Percentiles rank a stretch among this genome's conserved stretches.
phyloP scores from a whole-genome alignment of 257 asterid species.

The Solanum gracilifrons region DNA sequence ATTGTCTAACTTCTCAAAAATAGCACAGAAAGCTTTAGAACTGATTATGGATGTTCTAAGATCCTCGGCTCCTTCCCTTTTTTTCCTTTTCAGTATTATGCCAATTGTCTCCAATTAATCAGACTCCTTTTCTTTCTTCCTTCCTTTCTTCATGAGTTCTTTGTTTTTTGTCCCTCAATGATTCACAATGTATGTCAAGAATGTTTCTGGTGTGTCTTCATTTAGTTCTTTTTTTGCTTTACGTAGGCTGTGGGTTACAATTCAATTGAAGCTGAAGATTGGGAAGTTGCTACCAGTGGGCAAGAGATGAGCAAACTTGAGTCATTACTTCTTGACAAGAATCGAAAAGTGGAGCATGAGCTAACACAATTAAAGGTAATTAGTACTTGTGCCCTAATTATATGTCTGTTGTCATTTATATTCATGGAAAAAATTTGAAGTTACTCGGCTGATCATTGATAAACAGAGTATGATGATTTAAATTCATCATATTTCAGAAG shows the following conservation, averaged over 20 bases:
- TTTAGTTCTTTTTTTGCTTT: neutral
- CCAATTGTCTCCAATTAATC: neutral
- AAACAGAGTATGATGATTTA: neutral
- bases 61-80: neutral
- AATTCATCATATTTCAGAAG: neutral
- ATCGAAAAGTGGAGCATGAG: conserved; percentile 98
- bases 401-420: neutral
- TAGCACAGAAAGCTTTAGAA: neutral
- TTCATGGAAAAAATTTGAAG: neutral
- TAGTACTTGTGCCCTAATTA: neutral
- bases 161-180: neutral
- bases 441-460: neutral
- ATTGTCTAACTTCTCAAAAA: neutral
- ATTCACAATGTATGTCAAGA: neutral
- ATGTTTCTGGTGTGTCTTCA: neutral
- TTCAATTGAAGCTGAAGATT: conserved; percentile 99
- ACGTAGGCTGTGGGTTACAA: conserved; percentile 97
- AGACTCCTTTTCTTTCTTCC: neutral
- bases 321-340: conserved; percentile 89
- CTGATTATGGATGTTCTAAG: neutral
- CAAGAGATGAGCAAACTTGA: conserved; percentile 99
- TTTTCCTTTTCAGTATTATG: neutral
- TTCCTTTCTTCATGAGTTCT: neutral
- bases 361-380: conserved; percentile 81
- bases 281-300: conserved; percentile 97